Evolutionary conservation across 768 basidiomycete species (phyloP), one percentile per base, ranked within the genome.

Genomic region (Tulasnella sp.): DNA sequence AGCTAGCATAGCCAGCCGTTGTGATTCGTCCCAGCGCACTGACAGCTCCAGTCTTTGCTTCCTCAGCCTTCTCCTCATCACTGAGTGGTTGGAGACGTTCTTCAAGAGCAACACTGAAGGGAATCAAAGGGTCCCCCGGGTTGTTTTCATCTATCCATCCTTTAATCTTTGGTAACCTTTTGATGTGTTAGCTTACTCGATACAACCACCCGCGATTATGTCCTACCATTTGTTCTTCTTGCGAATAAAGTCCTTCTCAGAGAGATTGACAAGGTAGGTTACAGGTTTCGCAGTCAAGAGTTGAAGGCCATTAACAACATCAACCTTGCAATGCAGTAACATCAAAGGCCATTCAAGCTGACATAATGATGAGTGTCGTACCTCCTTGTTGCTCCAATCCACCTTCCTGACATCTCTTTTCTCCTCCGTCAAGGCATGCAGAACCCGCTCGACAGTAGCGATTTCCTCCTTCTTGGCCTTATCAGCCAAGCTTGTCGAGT

Each of bases 191-290:
- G 39, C 27, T 53, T 29, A 35, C 32, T 45, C n/a, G 52, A 51
- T 40, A 16, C 22, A 40, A 29, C 37, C 10, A 48, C 45, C 16
- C 7, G 5, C 5, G 20, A 15, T 44, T 5, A 42, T n/a, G n/a
- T 57, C 62, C 35, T 53, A 83, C 92, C 95, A 98, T 73, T 96
- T 98, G 72, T 96, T 98, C 79, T 96, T 98, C 69, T 96, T 98
- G 57, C 95, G 81, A 54, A 87, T 68, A 61, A 86, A 99, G 64
- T 99, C 95, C 58, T 78, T 77, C 66, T 98, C 92, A 53, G 85
- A 89, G 41, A 99, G 70, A 69, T 99, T 99, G 69, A 96, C 91
- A 44, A 99, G 83, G 70, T 99, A 99, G 45, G 85, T 95, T 55
- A 98, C 88, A 29, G 93, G 87, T 64, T 96, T 96, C 48, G 95